Percentiles rank a stretch among this genome's conserved stretches.
These are phyloP conservation scores for Aspergillus panamensis DNA, from an alignment of 495 filamentous ascomycete species.

Conservation along the genomic window DNA sequence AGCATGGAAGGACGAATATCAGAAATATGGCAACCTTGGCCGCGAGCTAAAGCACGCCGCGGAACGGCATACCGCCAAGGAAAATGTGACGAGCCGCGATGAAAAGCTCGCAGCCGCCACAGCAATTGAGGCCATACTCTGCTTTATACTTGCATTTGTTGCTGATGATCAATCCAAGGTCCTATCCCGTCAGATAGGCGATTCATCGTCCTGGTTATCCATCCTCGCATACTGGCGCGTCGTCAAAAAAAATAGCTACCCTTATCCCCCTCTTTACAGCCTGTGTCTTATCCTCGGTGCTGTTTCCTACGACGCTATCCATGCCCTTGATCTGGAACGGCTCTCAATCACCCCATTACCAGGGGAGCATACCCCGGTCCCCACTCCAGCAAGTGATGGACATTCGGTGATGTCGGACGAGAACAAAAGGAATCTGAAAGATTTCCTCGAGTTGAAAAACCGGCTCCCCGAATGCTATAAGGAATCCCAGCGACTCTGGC, in stretches of 20 bases:
- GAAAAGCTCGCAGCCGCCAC: slow-evolving; percentile 44
- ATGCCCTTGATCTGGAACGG: slow-evolving; percentile 45
- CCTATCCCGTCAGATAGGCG: slow-evolving; percentile 33
- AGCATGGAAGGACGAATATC: slow-evolving; percentile 45
- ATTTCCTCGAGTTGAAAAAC: slow-evolving; percentile 39
- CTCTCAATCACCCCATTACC: slow-evolving; percentile 39
- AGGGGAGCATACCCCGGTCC: slow-evolving; percentile 37
- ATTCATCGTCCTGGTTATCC: slow-evolving; percentile 46
- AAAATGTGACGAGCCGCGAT: slow-evolving; percentile 27
- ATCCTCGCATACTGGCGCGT: slow-evolving; percentile 49
- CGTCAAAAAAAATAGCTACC: slow-evolving; percentile 36
- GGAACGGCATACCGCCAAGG: slow-evolving; percentile 37
- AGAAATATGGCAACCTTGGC: slow-evolving; percentile 39
- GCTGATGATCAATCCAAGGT: slow-evolving; percentile 42
- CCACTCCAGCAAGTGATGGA: slow-evolving; percentile 39
- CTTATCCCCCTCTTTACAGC: slow-evolving; percentile 39
- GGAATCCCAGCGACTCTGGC: slow-evolving; percentile 44
- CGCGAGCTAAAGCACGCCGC: slow-evolving; percentile 50
- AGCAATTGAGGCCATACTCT: slow-evolving; percentile 47
- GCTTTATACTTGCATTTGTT: slow-evolving; percentile 49
- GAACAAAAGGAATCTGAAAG: slow-evolving; percentile 34
- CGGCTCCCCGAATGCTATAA: slow-evolving; percentile 41
- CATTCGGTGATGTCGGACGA: slow-evolving; percentile 34
- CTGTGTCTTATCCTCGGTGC: slow-evolving; percentile 47
- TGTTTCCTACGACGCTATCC: slow-evolving; percentile 45